Evolutionary conservation across 202 grass and related monocot genomes (phyloP).

Genomic region (Hordeum pubiflorum): DNA sequence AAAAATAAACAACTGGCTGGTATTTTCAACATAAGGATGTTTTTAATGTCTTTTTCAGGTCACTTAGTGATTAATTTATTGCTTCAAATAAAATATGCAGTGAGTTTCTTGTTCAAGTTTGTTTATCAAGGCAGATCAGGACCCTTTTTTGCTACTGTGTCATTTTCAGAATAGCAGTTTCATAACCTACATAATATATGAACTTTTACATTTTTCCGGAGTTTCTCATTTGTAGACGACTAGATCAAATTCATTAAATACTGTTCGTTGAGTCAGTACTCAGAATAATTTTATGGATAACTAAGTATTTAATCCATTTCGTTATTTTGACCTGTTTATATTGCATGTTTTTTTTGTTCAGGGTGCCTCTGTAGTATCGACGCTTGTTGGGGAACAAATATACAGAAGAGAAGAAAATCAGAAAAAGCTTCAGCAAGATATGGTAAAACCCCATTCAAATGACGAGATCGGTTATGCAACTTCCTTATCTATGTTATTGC

Average conservation of each 20-base stretch:
- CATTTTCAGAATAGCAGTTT: background rate
- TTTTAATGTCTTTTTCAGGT: background rate
- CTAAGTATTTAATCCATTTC: background rate
- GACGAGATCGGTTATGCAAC: background rate
- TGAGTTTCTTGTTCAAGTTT: background rate
- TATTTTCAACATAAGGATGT: background rate
- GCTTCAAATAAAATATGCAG: background rate
- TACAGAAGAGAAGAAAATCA: conserved; percentile 40
- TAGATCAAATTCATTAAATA: background rate
- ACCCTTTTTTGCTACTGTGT: background rate
- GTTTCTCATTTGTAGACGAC: background rate
- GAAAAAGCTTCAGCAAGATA: conserved; percentile 30
- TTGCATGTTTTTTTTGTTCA: conserved; percentile 17
- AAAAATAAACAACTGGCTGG: too few relatives aligned
- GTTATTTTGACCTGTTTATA: background rate
- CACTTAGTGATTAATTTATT: background rate
- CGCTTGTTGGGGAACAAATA: conserved; percentile 32
- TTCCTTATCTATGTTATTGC: too few relatives aligned
- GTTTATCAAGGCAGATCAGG: background rate
- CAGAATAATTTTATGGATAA: background rate
- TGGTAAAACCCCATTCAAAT: conserved; percentile 30
- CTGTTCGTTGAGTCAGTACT: background rate
- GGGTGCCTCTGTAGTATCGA: conserved; percentile 24
- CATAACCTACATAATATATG: background rate
- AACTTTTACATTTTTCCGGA: background rate